phyloP scores from a whole-genome alignment of 1,284 basidiomycete species.

The Cryptococcus neoformans region DNA sequence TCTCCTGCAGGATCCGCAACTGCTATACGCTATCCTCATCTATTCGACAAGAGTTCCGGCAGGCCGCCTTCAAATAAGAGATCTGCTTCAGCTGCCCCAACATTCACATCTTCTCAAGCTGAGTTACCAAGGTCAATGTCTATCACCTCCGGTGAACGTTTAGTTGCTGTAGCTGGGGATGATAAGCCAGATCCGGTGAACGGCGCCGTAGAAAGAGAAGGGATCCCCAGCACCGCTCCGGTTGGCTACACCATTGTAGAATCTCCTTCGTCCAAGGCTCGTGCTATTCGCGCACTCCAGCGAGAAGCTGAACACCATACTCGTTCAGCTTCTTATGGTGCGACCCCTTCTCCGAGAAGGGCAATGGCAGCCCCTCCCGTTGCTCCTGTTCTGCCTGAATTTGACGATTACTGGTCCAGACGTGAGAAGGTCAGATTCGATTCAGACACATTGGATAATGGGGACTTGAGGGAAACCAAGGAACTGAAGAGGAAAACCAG shows the following conservation, averaged over 20 bases:
- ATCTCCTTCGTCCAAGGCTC: slow-evolving; percentile 27
- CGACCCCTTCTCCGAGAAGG: background rate
- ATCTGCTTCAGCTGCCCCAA: background rate
- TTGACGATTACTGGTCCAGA: slow-evolving; percentile 27
- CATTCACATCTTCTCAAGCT: background rate
- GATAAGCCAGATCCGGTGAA: background rate
- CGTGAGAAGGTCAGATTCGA: slow-evolving; percentile 2
- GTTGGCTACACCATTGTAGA: slow-evolving; percentile 19
- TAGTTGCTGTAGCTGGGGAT: background rate
- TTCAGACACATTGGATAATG: background rate
- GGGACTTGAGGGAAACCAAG: slow-evolving; percentile 7
- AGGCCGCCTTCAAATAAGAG: background rate
- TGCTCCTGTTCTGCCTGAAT: slow-evolving; percentile 48
- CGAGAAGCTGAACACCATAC: slow-evolving; percentile 9
- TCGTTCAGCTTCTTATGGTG: background rate
- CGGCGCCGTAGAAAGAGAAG: background rate
- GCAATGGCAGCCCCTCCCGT: slow-evolving; percentile 32
- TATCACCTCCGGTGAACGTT: background rate
- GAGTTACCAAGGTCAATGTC: too few relatives aligned
- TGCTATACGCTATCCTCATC: background rate
- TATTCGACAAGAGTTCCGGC: background rate
- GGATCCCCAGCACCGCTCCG: background rate
- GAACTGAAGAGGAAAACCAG: slow-evolving; percentile 44
- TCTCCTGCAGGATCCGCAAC: background rate
- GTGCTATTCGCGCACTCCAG: slow-evolving; percentile 20